phyloP scores from a whole-genome alignment of 1,284 basidiomycete species.

The Sporisorium iseilematis-ciliati region DNA sequence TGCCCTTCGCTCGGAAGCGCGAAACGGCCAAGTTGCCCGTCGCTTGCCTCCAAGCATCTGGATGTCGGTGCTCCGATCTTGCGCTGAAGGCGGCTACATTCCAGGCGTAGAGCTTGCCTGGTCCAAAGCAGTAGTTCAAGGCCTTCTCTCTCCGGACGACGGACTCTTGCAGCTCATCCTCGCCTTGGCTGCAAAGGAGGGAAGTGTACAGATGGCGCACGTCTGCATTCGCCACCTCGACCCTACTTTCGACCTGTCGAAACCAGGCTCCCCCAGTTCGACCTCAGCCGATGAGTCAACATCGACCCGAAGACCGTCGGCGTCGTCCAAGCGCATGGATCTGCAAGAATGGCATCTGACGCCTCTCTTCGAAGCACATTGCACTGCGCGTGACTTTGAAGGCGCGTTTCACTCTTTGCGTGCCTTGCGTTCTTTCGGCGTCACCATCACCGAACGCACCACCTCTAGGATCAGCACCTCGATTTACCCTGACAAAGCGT shows the following conservation, averaged over 20 bases:
- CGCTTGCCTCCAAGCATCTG: constrained; percentile 45
- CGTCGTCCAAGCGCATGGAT: constrained; percentile 10
- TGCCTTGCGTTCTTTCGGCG: constrained; percentile 11
- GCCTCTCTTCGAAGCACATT: constrained; percentile 58
- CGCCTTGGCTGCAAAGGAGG: constrained; percentile 47
- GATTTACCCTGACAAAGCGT: constrained; percentile 18
- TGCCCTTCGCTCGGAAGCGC: constrained; percentile 11
- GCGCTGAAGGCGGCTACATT: constrained; percentile 50
- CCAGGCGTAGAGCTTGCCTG: constrained; percentile 58
- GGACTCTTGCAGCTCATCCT: constrained; percentile 50
- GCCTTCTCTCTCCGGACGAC: constrained; percentile 47
- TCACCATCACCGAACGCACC: constrained; percentile 15
- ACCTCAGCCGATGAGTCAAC: not conserved
- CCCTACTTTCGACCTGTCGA: constrained; percentile 9
- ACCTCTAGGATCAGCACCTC: constrained; percentile 32
- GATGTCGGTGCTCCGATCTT: constrained; percentile 57
- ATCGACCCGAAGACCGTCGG: not conserved
- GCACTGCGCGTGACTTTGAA: constrained; percentile 30
- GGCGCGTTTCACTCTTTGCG: constrained; percentile 42
- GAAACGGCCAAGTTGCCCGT: constrained; percentile 23
- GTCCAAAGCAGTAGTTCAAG: constrained; percentile 36
- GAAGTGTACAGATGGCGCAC: constrained; percentile 34
- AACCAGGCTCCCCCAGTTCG: not conserved
- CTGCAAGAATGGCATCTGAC: constrained; percentile 58
- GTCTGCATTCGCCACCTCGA: constrained; percentile 28